These are phyloP conservation scores for Microdochium nivale DNA, from an alignment of 2,329 filamentous ascomycete species.

Conservation along the genomic window DNA sequence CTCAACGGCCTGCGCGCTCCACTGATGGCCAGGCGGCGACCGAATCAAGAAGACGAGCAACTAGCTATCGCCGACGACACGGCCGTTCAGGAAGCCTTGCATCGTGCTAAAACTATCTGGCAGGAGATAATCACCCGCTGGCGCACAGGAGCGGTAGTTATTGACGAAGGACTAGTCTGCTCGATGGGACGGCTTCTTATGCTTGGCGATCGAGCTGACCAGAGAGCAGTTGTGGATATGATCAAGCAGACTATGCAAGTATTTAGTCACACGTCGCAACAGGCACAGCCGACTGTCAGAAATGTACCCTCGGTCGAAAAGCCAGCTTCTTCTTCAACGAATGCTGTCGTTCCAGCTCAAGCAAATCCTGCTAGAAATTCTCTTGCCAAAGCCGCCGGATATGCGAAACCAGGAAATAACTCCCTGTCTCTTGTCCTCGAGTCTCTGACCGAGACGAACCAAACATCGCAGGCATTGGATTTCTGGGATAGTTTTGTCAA, in stretches of 20 bases:
- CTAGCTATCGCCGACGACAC: slow-evolving; percentile 10
- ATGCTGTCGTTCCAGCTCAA: neutral
- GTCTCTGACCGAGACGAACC: slow-evolving; percentile 50
- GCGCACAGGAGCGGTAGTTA: slow-evolving; percentile 56
- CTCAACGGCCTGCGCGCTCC: slow-evolving; percentile 59
- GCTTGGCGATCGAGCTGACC: slow-evolving; percentile 53
- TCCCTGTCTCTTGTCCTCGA: slow-evolving; percentile 62
- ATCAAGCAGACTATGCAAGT: slow-evolving; percentile 78
- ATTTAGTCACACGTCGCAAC: slow-evolving; percentile 39
- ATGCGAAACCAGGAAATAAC: slow-evolving; percentile 41
- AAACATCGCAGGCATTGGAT: slow-evolving; percentile 51
- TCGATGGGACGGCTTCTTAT: slow-evolving; percentile 76
- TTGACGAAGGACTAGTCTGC: slow-evolving; percentile 74
- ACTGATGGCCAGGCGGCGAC: neutral
- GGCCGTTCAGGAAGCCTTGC: slow-evolving; percentile 38
- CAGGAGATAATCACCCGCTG: slow-evolving; percentile 69
- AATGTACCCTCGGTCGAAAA: neutral
- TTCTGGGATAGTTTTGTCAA: slow-evolving; percentile 74
- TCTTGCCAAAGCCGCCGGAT: slow-evolving; percentile 13
- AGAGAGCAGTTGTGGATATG: slow-evolving; percentile 64
- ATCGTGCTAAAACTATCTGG: slow-evolving; percentile 71
- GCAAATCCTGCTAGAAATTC: slow-evolving; percentile 5
- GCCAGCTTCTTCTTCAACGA: neutral
- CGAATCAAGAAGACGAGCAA: slow-evolving; percentile 28
- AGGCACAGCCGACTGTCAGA: neutral